A percentile compares a stretch with the other conserved stretches of the same genome.
phyloP scores from a whole-genome alignment of 2,329 filamentous ascomycete species.

The Diaporthe amygdali region DNA sequence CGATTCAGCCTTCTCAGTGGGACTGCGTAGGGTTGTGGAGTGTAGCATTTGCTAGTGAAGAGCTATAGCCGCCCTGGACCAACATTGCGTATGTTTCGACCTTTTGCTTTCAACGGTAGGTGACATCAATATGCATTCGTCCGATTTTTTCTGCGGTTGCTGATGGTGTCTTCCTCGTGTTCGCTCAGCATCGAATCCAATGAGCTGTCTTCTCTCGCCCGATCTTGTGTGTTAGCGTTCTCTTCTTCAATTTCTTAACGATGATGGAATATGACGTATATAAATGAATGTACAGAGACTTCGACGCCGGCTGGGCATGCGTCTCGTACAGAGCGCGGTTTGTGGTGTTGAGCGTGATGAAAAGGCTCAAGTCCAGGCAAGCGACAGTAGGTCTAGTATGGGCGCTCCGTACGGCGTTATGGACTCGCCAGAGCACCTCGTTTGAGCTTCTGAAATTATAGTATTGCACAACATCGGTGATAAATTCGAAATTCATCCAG shows the following conservation, averaged over 20 bases:
- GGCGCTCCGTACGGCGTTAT: background rate
- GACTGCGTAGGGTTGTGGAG: background rate
- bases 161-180: background rate
- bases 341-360: background rate
- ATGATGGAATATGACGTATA: background rate
- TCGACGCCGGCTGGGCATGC: background rate
- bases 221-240: background rate
- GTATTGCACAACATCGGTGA: too few relatives aligned
- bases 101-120: background rate
- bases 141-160: background rate
- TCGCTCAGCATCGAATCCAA: background rate
- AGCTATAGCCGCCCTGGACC: too few relatives aligned
- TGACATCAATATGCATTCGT: background rate
- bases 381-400: too few relatives aligned
- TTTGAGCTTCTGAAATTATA: too few relatives aligned
- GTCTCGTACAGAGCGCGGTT: background rate
- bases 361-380: background rate
- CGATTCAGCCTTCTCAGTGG: too few relatives aligned
- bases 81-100: rapidly evolving
- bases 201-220: background rate
- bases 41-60: background rate
- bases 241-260: too few relatives aligned
- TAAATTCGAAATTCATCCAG: background rate
- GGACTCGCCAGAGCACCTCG: background rate
- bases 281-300: too few relatives aligned